A percentile compares a stretch with the other conserved stretches of the same genome.
Evolutionary conservation across 257 asterid species (phyloP).

Genomic region (Schizonepeta tenuifolia): DNA sequence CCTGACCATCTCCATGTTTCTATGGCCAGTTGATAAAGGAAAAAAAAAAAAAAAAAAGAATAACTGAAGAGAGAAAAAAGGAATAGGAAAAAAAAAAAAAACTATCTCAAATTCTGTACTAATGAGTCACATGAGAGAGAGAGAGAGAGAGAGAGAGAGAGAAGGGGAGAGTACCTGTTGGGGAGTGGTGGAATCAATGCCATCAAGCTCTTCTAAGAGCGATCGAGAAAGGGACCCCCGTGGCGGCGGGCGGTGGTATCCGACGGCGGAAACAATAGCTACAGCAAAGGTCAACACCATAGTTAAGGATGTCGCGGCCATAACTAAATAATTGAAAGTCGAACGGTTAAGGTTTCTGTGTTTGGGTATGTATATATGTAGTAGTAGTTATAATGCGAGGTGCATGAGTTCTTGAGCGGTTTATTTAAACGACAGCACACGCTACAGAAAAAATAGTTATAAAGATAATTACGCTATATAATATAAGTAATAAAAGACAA

Average conservation of each 20-base stretch:
- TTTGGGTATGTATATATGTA: neutral
- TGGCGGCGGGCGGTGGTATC: conserved; percentile 37
- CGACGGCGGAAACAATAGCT: conserved; percentile 16
- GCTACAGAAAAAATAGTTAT: too few species aligned
- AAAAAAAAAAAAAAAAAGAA: neutral
- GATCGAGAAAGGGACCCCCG: conserved; percentile 26
- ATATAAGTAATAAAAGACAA: too few species aligned
- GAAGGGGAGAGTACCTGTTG: conserved; percentile 33
- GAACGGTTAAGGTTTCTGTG: neutral
- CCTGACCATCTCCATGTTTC: neutral
- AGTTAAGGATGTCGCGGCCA: conserved; percentile 15
- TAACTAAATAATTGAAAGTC: neutral
- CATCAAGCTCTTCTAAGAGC: neutral
- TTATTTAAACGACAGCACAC: neutral
- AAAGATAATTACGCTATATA: too few species aligned
- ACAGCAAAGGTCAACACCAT: conserved; percentile 8
- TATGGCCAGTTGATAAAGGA: neutral
- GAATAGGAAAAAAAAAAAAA: neutral
- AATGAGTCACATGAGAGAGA: neutral
- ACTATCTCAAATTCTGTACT: neutral
- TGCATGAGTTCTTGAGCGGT: conserved; percentile 9
- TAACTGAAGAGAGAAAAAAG: too few species aligned
- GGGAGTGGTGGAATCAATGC: conserved; percentile 35
- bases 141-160: conserved; percentile 3
- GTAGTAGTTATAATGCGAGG: neutral